Evolutionary conservation across 2,329 filamentous ascomycete species (phyloP).

Genomic region (Paraconiothyrium brasiliense): DNA sequence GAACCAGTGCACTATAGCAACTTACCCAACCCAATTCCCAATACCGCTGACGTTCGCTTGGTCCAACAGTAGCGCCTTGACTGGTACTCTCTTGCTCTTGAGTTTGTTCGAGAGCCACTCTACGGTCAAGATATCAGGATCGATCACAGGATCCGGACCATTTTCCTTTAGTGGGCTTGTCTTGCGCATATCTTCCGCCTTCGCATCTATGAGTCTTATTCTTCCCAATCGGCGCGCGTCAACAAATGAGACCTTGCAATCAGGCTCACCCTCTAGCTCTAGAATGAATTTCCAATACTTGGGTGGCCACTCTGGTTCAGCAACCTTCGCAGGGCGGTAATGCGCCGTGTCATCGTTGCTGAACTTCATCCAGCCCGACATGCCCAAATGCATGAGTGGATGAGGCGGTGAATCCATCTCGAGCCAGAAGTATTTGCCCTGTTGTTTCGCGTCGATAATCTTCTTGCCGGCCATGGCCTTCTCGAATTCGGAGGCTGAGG

Average conservation of each 20-base stretch:
- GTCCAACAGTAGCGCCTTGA: slow-evolving; percentile 89
- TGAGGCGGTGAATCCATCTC: slow-evolving; percentile 82
- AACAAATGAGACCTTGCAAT: slow-evolving; percentile 78
- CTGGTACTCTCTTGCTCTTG: slow-evolving; percentile 78
- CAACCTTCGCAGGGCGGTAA: slow-evolving; percentile 71
- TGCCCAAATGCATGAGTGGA: slow-evolving; percentile 86
- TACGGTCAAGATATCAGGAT: slow-evolving; percentile 78
- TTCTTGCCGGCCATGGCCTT: slow-evolving; percentile 78
- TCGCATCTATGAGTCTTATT: slow-evolving; percentile 83
- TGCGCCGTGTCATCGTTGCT: slow-evolving; percentile 79
- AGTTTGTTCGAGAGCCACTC: slow-evolving; percentile 78
- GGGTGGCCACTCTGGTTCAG: slow-evolving; percentile 81
- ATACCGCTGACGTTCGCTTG: slow-evolving; percentile 91
- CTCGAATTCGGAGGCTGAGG: slow-evolving; percentile 77
- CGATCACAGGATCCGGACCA: slow-evolving; percentile 89
- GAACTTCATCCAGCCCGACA: slow-evolving; percentile 85
- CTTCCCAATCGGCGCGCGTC: slow-evolving; percentile 82
- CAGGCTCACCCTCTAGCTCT: slow-evolving; percentile 68
- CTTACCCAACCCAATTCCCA: slow-evolving; percentile 91
- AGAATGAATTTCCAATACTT: slow-evolving; percentile 89
- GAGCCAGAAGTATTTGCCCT: slow-evolving; percentile 98
- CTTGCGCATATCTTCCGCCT: slow-evolving; percentile 77
- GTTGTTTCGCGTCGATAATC: slow-evolving; percentile 75
- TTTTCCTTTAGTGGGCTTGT: slow-evolving; percentile 86
- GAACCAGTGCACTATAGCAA: slow-evolving; percentile 6